phyloP scores from a whole-genome alignment of 352 stramenopile species.

The Phytophthora lateralis region DNA sequence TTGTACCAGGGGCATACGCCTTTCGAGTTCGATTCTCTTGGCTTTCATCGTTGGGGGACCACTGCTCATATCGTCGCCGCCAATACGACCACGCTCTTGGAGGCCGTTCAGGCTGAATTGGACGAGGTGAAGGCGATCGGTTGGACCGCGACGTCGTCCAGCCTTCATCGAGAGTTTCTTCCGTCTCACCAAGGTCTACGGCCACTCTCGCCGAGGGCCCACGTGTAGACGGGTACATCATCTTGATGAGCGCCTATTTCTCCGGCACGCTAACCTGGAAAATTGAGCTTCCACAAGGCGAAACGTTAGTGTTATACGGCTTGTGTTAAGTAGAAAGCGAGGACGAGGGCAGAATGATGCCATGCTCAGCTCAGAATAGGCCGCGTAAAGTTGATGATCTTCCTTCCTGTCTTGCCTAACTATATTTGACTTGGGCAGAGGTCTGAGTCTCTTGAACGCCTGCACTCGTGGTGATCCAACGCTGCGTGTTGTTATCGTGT shows the following conservation, averaged over 20 bases:
- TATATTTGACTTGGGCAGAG: slow-evolving; percentile 5
- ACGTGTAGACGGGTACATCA: slow-evolving; percentile 25
- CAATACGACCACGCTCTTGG: slow-evolving; percentile 28
- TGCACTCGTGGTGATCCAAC: not conserved
- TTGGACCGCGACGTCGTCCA: slow-evolving; percentile 13
- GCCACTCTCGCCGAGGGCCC: slow-evolving; percentile 30
- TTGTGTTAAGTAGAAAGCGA: slow-evolving; percentile 5
- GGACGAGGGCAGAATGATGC: slow-evolving; percentile 21
- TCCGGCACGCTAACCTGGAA: slow-evolving; percentile 1
- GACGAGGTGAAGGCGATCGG: slow-evolving; percentile 2
- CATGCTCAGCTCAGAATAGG: slow-evolving; percentile 28
- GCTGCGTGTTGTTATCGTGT: not conserved
- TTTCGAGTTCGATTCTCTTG: slow-evolving; percentile 22
- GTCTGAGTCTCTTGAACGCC: not conserved
- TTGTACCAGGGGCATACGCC: slow-evolving; percentile 34
- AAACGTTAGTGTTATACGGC: not conserved
- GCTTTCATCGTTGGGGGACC: slow-evolving; percentile 19
- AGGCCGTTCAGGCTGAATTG: slow-evolving; percentile 3
- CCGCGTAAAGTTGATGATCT: not conserved
- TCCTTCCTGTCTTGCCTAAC: not conserved
- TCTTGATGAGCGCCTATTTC: slow-evolving; percentile 9
- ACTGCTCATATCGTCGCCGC: slow-evolving; percentile 33
- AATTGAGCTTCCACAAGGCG: slow-evolving; percentile 14
- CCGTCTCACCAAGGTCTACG: slow-evolving; percentile 32
- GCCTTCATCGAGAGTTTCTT: slow-evolving; percentile 10